Conservation (phyloP, 768 basidiomycete genomes). For the Panus rudis region DNA sequence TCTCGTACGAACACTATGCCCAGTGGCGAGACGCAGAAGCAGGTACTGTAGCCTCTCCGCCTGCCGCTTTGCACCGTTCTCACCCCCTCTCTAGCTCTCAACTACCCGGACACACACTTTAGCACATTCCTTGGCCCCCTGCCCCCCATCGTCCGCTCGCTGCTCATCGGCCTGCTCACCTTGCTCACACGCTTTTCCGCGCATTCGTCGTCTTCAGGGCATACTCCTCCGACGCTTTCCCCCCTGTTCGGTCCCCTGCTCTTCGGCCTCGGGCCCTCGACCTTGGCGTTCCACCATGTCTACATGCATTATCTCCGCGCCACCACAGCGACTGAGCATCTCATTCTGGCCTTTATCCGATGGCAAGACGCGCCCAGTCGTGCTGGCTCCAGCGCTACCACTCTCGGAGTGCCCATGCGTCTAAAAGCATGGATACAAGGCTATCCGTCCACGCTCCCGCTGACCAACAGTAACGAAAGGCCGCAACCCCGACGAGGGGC, state of each 20-base stretch:
- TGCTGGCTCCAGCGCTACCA: conserved; percentile 43
- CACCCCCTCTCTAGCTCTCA: conserved; percentile 35
- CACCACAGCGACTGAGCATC: conserved; percentile 84
- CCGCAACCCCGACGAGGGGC: conserved; percentile 71
- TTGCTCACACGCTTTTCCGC: conserved; percentile 79
- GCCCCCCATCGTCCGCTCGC: conserved; percentile 45
- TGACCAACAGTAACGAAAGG: conserved; percentile 43
- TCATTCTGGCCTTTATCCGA: conserved; percentile 85
- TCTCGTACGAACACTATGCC: conserved; percentile 80
- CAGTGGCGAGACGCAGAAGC: conserved; percentile 79
- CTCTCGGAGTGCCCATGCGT: conserved; percentile 68
- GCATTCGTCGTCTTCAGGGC: conserved; percentile 77
- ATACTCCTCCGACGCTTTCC: conserved; percentile 86
- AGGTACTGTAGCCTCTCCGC: conserved; percentile 41
- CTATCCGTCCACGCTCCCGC: conserved; percentile 75
- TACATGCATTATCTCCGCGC: conserved; percentile 73
- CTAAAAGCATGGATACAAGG: conserved; percentile 89
- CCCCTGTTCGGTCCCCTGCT: conserved; percentile 85
- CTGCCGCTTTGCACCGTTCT: conserved; percentile 6
- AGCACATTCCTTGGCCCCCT: conserved; percentile 54
- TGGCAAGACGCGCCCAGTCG: conserved; percentile 52
- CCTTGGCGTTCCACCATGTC: conserved; percentile 45
- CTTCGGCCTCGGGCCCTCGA: conserved; percentile 66
- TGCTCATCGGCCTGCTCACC: conserved; percentile 67
- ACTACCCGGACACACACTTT: conserved; percentile 71